Evolutionary conservation across 2,329 filamentous ascomycete species (phyloP), one percentile per base, ranked within the genome.

Genomic region (Penicillium expansum): DNA sequence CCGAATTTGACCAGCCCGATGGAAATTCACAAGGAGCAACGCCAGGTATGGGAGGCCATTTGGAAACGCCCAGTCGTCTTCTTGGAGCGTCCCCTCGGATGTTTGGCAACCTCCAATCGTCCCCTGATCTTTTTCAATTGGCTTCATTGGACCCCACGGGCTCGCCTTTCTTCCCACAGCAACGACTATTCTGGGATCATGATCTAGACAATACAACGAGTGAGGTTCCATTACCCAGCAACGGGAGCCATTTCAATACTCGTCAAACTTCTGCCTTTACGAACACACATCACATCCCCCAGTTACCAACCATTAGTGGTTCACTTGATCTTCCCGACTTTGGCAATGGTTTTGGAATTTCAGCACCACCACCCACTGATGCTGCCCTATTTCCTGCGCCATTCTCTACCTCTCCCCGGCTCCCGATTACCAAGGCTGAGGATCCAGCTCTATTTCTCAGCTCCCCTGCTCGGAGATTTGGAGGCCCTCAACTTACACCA

Each of bases 101-200:
- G 24, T 83, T 82, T 64, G 75, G 77, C 5, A 79, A 77, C 55
- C 69, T 85, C 29, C 83, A 83, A 52, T 83, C 83, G 60, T 84
- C 83, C 3, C 83, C 83, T 6, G 82, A 84, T 57, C 73, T 84
- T 57, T 82, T 84, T 61, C 80, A 81, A 41, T 77, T 82, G 59
- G 74, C 74, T 24, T 77, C 79, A 38, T 69, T 79, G n/a, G 82
- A 80, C 24, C 78, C 82, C 10, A 77, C 80, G 48, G 80, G 82
- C 10, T 83, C 82, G n/a, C 83, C 83, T 27, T 77, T 80, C 48
- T 80, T 82, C 60, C 80, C 83, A 32, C 83, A 85, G 51, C 75
- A 81, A 38, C 76, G 78, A 50, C 68, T 83, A 20, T 78, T 82
- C 55, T 80, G 79, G 77, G 79, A 81, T 44, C 69, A 77, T 52